Evolutionary conservation across 2,329 filamentous ascomycete genomes (phyloP).

Genomic region (Decorospora gaudefroyi): DNA sequence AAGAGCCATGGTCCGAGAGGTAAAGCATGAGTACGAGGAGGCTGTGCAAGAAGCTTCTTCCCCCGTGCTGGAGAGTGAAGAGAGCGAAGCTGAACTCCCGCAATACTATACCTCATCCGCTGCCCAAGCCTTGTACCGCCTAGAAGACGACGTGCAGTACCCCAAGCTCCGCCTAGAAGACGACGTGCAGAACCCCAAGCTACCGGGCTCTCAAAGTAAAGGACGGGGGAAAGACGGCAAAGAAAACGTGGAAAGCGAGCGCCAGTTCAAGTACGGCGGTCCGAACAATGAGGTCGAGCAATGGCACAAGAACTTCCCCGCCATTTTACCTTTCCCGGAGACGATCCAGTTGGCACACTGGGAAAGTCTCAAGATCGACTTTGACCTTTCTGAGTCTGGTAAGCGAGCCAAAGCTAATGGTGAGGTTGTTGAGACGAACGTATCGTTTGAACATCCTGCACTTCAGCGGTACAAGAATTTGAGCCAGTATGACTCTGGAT

Average conservation of each 20-base stretch:
- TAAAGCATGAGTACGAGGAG: conserved; percentile 21
- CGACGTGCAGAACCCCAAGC: background rate
- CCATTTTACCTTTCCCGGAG: conserved; percentile 36
- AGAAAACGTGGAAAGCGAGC: conserved; percentile 9
- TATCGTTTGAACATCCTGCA: conserved; percentile 22
- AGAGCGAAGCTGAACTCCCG: conserved; percentile 13
- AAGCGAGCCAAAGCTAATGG: conserved; percentile 14
- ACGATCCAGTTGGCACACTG: conserved; percentile 34
- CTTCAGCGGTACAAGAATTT: conserved; percentile 17
- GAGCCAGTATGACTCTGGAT: conserved; percentile 34
- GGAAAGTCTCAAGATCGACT: conserved; percentile 38
- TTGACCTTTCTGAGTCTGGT: conserved; percentile 26
- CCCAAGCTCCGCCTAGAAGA: background rate
- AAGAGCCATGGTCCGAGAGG: conserved; percentile 26
- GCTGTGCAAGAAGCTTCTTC: conserved; percentile 7
- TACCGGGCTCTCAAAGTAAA: too few species aligned
- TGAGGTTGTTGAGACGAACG: conserved; percentile 17
- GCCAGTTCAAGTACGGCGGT: conserved; percentile 33
- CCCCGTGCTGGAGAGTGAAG: background rate
- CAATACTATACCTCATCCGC: conserved; percentile 9
- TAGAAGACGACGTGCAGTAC: background rate
- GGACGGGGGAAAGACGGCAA: too few species aligned
- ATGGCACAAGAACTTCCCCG: conserved; percentile 28
- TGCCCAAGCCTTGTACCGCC: conserved; percentile 3
- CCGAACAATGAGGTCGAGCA: conserved; percentile 27